phyloP scores from a whole-genome alignment of 2,329 filamentous ascomycete genomes.

The Emmonsiellopsis sp. region DNA sequence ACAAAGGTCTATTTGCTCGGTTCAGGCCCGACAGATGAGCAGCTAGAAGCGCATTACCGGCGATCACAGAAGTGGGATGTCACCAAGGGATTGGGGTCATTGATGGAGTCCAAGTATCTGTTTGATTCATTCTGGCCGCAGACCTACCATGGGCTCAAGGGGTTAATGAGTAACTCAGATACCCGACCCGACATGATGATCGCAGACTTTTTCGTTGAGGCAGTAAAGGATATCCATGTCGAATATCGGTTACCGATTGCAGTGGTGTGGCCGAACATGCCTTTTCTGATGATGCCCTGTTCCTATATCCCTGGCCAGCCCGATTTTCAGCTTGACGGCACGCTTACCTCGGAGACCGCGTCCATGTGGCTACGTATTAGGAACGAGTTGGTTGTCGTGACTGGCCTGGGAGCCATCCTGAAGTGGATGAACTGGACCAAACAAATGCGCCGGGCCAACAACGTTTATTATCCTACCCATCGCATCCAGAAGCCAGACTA shows the following conservation, averaged over 20 bases:
- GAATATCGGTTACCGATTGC: conserved; percentile 32
- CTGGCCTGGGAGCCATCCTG: conserved; percentile 21
- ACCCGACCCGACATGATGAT: conserved; percentile 32
- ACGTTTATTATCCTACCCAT: conserved; percentile 23
- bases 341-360: conserved; percentile 30
- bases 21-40: conserved; percentile 17
- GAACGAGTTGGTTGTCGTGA: conserved; percentile 25
- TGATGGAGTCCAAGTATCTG: conserved; percentile 28
- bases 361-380: conserved; percentile 28
- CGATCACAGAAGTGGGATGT: conserved; percentile 26
- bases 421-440: conserved; percentile 21
- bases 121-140: conserved; percentile 31
- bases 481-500: conserved; percentile 30
- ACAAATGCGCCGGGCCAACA: conserved; percentile 25
- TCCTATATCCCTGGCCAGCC: conserved; percentile 35
- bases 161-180: conserved; percentile 13
- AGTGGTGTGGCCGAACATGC: conserved; percentile 35
- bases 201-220: conserved; percentile 38
- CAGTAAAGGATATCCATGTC: conserved; percentile 30
- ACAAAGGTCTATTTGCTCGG: conserved; percentile 24
- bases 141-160: conserved; percentile 17
- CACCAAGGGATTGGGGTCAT: conserved; percentile 20
- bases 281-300: conserved; percentile 26
- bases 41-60: conserved; percentile 26
- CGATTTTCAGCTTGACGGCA: conserved; percentile 31